Evolutionary conservation across 2,329 filamentous ascomycete species (phyloP).

Genomic region (Penicillium concentricum): DNA sequence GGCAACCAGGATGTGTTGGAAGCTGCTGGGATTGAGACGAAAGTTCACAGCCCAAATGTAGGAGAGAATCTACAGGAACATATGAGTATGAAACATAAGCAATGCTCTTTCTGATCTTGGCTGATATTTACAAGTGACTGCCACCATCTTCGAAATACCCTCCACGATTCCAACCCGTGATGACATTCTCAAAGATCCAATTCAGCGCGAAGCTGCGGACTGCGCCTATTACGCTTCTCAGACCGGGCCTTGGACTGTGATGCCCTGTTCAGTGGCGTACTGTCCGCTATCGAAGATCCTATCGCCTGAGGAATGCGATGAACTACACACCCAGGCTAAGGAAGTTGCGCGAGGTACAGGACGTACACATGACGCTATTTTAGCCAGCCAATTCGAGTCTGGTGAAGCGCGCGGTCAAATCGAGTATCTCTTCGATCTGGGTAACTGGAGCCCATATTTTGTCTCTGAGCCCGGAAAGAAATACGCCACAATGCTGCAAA

Average conservation of each 20-base stretch:
- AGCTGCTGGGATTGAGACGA: slow-evolving; percentile 44
- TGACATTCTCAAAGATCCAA: slow-evolving; percentile 11
- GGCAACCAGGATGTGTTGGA: slow-evolving; percentile 49
- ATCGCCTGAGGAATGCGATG: not conserved
- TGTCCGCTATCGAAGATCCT: slow-evolving; percentile 15
- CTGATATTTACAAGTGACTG: slow-evolving; percentile 22
- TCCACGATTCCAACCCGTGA: slow-evolving; percentile 13
- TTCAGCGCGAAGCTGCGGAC: slow-evolving; percentile 11
- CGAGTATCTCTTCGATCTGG: slow-evolving; percentile 52
- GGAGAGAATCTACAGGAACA: slow-evolving; percentile 55
- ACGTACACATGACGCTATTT: slow-evolving; percentile 8
- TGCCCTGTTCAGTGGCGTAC: slow-evolving; percentile 24
- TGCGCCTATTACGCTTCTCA: slow-evolving; percentile 12
- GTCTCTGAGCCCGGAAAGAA: slow-evolving; percentile 38
- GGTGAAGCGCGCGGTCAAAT: slow-evolving; percentile 42
- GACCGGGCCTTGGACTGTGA: slow-evolving; percentile 19
- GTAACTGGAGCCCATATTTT: slow-evolving; percentile 48
- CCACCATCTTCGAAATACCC: slow-evolving; percentile 34
- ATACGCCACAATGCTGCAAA: slow-evolving; percentile 51
- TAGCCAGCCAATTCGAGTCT: slow-evolving; percentile 13
- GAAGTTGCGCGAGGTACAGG: slow-evolving; percentile 4
- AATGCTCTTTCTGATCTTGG: slow-evolving; percentile 30
- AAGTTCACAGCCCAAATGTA: slow-evolving; percentile 46
- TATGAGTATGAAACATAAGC: slow-evolving; percentile 23
- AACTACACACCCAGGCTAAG: slow-evolving; percentile 2